Evolutionary conservation across 805 yeast genomes (phyloP), one percentile per base, ranked within the genome.

Genomic region (Spencermartinsiella europaea): DNA sequence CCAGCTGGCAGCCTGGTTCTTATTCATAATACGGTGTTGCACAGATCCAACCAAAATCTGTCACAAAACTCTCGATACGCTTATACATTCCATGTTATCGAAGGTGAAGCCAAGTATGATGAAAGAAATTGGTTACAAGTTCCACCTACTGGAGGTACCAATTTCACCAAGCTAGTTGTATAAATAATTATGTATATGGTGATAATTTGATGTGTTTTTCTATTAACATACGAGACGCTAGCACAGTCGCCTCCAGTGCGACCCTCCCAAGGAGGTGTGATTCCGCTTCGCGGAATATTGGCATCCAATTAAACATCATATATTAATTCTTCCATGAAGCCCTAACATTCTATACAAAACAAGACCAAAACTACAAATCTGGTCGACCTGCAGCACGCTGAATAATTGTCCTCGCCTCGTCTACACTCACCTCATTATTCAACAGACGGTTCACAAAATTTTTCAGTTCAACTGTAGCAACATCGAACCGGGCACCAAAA

Each of bases 51-150:
- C 53, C 68, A 68, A 44, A 85, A 85, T 59, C 42, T 57, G 1
- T 77, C 85, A 10, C 53, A 54, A 3, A 70, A 69, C 47, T 80
- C 87, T 7, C 71, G 95, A 51, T 83, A 71, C 58, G 93, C 89
- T 0, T 85, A 84, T 63, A 83, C 93, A 0, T 85, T 85, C 65
- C 95, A 85, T 59, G 74, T 82, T 38, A 82, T 85, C 47, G 93
- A 85, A 44, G 91, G 91, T 1, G 63, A 51, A 1, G 68, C 76
- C 10, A 61, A 72, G 21, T 85, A 83, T 57, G 93, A 85, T 59
- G 65, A 67, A 19, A 62, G 70, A 57, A 85, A 85, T 60, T 85
- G 95, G 93, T 70, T 85, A 31, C 95, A 85, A 58, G 79, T 84
- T 3, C 93, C 93, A 1, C 76, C 82, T 0, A 57, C 75, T 3